Conservation (phyloP, 768 basidiomycete genomes). For the Chiua virens region DNA sequence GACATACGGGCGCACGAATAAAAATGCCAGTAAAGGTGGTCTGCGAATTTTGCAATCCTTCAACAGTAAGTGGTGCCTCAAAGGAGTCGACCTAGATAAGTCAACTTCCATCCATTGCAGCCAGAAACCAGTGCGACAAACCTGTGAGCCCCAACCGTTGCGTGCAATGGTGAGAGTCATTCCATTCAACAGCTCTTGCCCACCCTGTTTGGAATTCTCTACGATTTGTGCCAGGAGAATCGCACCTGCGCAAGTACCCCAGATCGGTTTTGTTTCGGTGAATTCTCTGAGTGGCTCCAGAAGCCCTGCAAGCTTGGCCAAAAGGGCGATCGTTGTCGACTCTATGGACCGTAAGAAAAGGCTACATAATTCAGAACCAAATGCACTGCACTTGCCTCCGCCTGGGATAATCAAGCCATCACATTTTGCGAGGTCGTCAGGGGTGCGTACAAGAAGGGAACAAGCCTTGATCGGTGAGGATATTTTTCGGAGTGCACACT, state of each 20-base stretch:
- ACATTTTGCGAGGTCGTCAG: constrained; percentile 71
- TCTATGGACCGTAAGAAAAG: constrained; percentile 44
- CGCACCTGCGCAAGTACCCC: constrained; percentile 97
- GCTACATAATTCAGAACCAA: background rate
- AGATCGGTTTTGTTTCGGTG: constrained; percentile 70
- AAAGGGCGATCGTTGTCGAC: constrained; percentile 87
- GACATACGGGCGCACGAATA: constrained; percentile 86
- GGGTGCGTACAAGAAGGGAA: constrained; percentile 65
- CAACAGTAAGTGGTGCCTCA: constrained; percentile 70
- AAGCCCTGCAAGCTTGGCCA: constrained; percentile 71
- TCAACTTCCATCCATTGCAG: background rate
- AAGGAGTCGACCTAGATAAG: constrained; percentile 79
- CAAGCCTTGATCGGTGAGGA: constrained; percentile 44
- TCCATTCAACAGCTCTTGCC: constrained; percentile 83
- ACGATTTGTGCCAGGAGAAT: constrained; percentile 79
- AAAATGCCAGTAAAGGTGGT: constrained; percentile 80
- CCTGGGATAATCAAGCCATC: constrained; percentile 92
- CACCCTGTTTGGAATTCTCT: constrained; percentile 79
- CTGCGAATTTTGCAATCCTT: constrained; percentile 57
- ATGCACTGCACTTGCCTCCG: constrained; percentile 54
- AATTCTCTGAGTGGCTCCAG: constrained; percentile 79
- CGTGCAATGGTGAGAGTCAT: constrained; percentile 78
- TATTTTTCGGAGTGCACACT: constrained; percentile 62
- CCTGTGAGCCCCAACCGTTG: constrained; percentile 95
- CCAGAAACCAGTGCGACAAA: constrained; percentile 26